Evolutionary conservation across 2,329 filamentous ascomycete species (phyloP), one percentile per base, ranked within the genome.

Genomic region (Penicillium digitatum): DNA sequence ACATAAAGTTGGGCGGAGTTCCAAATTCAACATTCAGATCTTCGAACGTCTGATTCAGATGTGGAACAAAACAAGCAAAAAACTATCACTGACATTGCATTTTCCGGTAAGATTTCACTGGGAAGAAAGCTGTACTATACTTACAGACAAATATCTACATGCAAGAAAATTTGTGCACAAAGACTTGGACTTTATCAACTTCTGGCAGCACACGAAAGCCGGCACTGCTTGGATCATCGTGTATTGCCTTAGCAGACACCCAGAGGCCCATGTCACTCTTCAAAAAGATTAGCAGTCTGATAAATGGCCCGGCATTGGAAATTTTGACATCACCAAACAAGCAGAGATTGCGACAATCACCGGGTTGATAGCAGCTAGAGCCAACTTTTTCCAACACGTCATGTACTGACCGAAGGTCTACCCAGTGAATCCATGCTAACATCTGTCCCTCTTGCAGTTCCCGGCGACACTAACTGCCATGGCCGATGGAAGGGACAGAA

Each of bases 401-500:
- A 24, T 7, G n/a, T 60, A 60, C 16, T 31, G 52, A 12, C 52
- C 56, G 0, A 84, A 77, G 37, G 74, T 76, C 60, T 67, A 39
- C 3, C 24, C 20, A 10, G 69, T 9, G 67, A 74, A 56, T 16
- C 39, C 5, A 49, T 48, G 34, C 52, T 18, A 49, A 35, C 40
- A n/a, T 3, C 7, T 51, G 20, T 43, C 9, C 18, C 1, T 10
- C 34, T 14, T 20, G 10, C 14, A 18, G 3, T 10, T 12, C 8
- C 20, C 4, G 0, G 9, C 16, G 5, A 50, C 11, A 54, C 56
- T 40, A 63, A 68, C 69, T 1, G 79, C 77, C 11, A 83, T 72
- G 1, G 78, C 78, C 18, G 76, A 73, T 2, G 81, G 81, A 3
- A 84, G 70, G 2, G 79, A 79, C 8, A 84, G 73, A 31, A 83